Percentiles rank a stretch among this genome's conserved stretches.
phyloP scores from a whole-genome alignment of 2,329 filamentous ascomycete genomes.

The Cercospora beticola region DNA sequence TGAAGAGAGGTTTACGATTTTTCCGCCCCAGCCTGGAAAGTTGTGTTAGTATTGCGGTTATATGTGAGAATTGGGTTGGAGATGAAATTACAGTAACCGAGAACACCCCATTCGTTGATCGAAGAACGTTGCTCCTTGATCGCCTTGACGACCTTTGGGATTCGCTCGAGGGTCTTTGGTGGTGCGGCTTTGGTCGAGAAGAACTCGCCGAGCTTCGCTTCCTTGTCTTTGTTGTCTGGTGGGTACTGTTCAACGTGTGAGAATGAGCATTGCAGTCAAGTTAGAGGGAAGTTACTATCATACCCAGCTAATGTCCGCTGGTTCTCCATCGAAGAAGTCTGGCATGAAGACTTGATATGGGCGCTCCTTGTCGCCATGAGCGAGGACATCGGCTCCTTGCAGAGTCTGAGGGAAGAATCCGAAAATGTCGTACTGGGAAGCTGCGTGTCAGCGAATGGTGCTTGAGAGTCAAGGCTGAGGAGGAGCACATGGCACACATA shows the following conservation, averaged over 20 bases:
- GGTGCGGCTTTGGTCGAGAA: constrained; percentile 57
- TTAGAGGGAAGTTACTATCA: neutral
- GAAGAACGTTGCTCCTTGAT: constrained; percentile 49
- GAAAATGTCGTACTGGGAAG: constrained; percentile 57
- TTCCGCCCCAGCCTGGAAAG: constrained; percentile 31
- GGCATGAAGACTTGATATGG: constrained; percentile 87
- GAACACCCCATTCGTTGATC: constrained; percentile 58
- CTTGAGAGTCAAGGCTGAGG: neutral
- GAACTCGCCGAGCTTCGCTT: constrained; percentile 59
- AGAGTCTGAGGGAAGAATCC: constrained; percentile 63
- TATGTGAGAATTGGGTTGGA: constrained; percentile 37
- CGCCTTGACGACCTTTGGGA: constrained; percentile 57
- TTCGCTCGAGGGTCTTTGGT: constrained; percentile 56
- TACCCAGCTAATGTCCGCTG: constrained; percentile 53
- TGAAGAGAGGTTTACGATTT: constrained; percentile 58
- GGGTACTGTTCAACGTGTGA: constrained; percentile 21
- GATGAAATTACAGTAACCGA: constrained; percentile 59
- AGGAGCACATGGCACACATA: neutral
- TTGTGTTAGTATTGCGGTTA: constrained; percentile 24
- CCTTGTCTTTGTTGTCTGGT: constrained; percentile 60
- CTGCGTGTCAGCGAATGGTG: neutral
- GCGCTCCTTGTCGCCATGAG: constrained; percentile 61
- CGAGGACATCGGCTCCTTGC: constrained; percentile 64
- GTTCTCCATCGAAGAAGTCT: constrained; percentile 82
- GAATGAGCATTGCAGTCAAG: neutral